These are phyloP conservation scores for Phytophthora megakarya DNA, from an alignment of 352 stramenopile species.

Conservation along the genomic window DNA sequence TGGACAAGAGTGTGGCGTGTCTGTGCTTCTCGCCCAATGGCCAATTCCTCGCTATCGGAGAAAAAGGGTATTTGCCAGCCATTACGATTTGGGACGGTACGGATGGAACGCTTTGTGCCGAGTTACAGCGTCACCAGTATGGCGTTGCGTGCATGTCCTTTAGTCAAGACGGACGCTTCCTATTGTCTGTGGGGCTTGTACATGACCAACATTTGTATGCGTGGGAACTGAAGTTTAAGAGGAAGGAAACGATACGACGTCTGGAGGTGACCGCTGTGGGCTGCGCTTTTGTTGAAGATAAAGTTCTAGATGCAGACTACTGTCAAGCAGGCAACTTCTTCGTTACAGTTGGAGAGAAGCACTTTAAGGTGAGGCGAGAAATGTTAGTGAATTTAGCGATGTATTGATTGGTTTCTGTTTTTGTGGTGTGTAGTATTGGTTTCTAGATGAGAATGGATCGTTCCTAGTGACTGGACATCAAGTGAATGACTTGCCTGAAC, in stretches of 20 bases:
- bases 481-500: slow-evolving; percentile 62
- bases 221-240: slow-evolving; percentile 62
- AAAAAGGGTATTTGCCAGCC: slow-evolving; percentile 81
- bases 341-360: slow-evolving; percentile 80
- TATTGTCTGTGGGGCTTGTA: slow-evolving; percentile 79
- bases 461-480: slow-evolving; percentile 63
- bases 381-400: neutral
- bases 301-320: slow-evolving; percentile 76
- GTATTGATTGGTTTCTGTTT: slow-evolving; percentile 2
- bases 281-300: slow-evolving; percentile 61
- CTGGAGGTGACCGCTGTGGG: slow-evolving; percentile 42
- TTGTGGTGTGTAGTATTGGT: slow-evolving; percentile 64
- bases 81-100: slow-evolving; percentile 89
- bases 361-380: slow-evolving; percentile 62
- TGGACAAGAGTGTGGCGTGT: slow-evolving; percentile 84
- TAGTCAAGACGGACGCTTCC: slow-evolving; percentile 56
- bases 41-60: slow-evolving; percentile 86
- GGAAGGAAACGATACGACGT: slow-evolving; percentile 15
- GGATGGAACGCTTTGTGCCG: slow-evolving; percentile 77
- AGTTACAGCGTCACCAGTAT: slow-evolving; percentile 85
- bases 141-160: slow-evolving; percentile 85
- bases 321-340: slow-evolving; percentile 77
- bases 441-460: slow-evolving; percentile 51
- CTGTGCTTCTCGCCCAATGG: slow-evolving; percentile 85
- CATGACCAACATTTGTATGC: slow-evolving; percentile 84